phyloP scores from a whole-genome alignment of 2,329 filamentous ascomycete species.

The Tolypocladium ovalisporum region DNA sequence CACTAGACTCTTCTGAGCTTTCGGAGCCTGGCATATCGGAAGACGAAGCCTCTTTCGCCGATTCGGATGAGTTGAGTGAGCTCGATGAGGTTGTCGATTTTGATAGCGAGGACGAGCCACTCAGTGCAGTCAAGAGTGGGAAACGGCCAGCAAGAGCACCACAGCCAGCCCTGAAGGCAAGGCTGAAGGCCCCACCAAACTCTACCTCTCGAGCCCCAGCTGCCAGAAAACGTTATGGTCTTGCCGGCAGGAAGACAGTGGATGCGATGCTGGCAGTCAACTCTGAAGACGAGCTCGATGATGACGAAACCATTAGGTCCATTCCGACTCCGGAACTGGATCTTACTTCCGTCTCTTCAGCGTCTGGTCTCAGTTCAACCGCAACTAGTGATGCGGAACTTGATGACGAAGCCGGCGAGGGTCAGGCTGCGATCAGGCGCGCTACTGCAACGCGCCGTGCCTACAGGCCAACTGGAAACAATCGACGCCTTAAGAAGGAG shows the following conservation, averaged over 20 bases:
- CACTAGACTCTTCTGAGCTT: constrained; percentile 7
- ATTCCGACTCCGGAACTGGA: neutral
- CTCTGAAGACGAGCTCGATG: neutral
- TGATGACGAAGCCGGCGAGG: constrained; percentile 3
- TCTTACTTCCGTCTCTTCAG: neutral
- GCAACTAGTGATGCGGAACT: constrained; percentile 10
- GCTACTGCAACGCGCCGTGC: constrained; percentile 21
- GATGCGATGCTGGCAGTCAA: neutral
- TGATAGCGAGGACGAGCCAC: constrained; percentile 19
- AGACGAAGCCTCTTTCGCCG: constrained; percentile 7
- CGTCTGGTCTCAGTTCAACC: constrained; percentile 3
- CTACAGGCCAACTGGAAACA: constrained; percentile 16
- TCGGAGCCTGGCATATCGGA: constrained; percentile 4
- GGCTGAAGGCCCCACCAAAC: neutral
- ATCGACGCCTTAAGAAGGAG: constrained; percentile 27
- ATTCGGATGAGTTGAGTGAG: constrained; percentile 7
- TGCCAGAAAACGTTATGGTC: neutral
- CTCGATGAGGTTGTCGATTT: constrained; percentile 6
- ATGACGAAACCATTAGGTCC: neutral
- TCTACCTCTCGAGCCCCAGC: neutral
- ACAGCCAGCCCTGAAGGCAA: neutral
- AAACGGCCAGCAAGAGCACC: constrained; percentile 4
- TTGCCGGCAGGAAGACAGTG: neutral
- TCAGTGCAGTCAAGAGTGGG: constrained; percentile 9
- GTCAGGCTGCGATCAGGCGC: constrained; percentile 3